Base-by-base conservation (phyloP, 495 filamentous ascomycete species). In the Tricharina praecox region DNA sequence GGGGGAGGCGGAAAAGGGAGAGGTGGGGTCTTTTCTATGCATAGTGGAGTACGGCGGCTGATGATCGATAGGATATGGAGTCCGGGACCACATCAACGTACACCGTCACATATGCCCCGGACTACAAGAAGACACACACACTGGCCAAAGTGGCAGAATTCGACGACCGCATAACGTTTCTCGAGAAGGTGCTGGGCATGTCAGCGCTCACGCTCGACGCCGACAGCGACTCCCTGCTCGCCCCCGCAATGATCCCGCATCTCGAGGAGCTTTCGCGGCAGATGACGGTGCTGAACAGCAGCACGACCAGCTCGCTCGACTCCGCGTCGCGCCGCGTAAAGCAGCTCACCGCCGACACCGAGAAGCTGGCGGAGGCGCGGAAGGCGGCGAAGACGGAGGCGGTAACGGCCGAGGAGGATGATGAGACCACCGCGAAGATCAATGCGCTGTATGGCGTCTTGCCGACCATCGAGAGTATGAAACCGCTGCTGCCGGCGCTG, bases 381-480 rank as follows among this genome's bases (percentile, higher is more conserved):
- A 77, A 72, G 48, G 74, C 77, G 45, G 79, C 81, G n/a, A 84
- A 79, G 23, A 33, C 48, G 8, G 45, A 57, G 1, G 46, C 24
- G 10, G 56, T 52, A 0, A 61, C 59, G 23, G 48, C 51, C 30
- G 71, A 71, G 23, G 84, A 92, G 56, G 75, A 83, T 53, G 71
- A 73, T 15, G 45, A 48, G 26, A 48, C 30, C 11, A n/a, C 39
- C 23, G 72, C 84, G 33, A 93, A 93, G 62, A 81, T 96, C 60
- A 88, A 93, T 55, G 86, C 87, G 2, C 73, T 99, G 2, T 96
- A 94, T 62, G 79, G 79, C 1, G 83, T 83, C 13, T 71, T 99
- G 3, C 77, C 84, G 4, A 88, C 84, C 9, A 92, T 99, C 51
- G 85, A 95, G 63, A 82, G 72, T 46, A 68, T 96, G 11, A 72